Base-by-base conservation (phyloP, 2,329 filamentous ascomycete species). In the Trichoderma gracile region DNA sequence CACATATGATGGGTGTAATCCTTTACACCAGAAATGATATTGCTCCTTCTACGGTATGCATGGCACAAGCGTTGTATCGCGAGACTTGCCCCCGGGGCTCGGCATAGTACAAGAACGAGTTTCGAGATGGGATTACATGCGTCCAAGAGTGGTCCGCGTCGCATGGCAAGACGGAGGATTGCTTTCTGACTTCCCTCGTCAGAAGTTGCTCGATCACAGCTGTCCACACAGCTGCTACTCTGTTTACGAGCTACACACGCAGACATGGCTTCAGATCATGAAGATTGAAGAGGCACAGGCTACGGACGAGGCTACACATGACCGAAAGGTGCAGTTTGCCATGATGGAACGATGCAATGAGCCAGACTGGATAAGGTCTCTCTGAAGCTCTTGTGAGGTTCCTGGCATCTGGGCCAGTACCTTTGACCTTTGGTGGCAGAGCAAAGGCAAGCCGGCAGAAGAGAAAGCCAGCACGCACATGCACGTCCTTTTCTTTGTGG, bases 61-160 rank as follows among this genome's bases (percentile, higher is more conserved):
- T 42, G 56, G 58, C 38, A 43, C 58, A 46, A 45, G 58, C 40
- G 40, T 54, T 23, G 21, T 53, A 53, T 53, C 25, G 40, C 21
- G 40, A 46, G 38, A 53, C 43, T 27, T n/a, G 3, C 50, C 33
- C 33, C 52, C 49, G 52, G 63, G 68, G 70, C 65, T 70, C 67
- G 67, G 65, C 66, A 65, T 67, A 42, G 57, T n/a, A 43, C 47
- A 42, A 10, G 57, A 43, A 60, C 38, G 38, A 30, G 15, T 38
- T 52, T 38, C 3, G 12, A 33, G 9, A 9, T 33, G 7, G 5
- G 3, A 25, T 25, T 27, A 62, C 49, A 52, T 69, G 70, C 66
- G 68, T 65, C 67, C 68, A 68, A 67, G 70, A 50, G 72, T 66
- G 69, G 68, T 65, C 67, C 67, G 70, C 67, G 68, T 70, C 65